Evolutionary conservation across 345 rosid genomes (phyloP).

Genomic region (Populus ilicifolia): DNA sequence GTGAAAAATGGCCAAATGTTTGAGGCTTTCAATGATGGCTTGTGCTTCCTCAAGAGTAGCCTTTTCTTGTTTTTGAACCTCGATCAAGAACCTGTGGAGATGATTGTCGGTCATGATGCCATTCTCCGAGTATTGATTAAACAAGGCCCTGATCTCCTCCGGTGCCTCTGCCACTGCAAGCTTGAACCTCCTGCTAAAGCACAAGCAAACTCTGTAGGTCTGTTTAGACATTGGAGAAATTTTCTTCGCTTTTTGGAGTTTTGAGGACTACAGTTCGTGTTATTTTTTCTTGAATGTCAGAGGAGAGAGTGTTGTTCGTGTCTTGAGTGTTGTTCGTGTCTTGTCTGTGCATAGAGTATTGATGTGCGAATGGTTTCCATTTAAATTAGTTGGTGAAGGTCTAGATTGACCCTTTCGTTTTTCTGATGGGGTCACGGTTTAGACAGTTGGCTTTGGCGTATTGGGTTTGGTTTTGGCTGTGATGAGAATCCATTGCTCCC

Average conservation of each 20-base stretch:
- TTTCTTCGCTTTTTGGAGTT: not conserved
- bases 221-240: slow-evolving; percentile 52
- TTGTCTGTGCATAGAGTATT: not conserved
- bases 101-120: slow-evolving; percentile 46
- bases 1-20: slow-evolving; percentile 33
- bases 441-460: not conserved
- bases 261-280: not conserved
- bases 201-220: slow-evolving; percentile 69
- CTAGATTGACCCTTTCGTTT: not conserved
- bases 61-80: slow-evolving; percentile 45
- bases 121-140: slow-evolving; percentile 43
- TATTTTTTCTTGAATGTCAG: not conserved
- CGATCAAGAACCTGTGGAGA: slow-evolving; percentile 54
- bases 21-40: slow-evolving; percentile 40
- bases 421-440: not conserved
- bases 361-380: not conserved
- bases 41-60: slow-evolving; percentile 53
- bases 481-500: not conserved
- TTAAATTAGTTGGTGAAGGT: not conserved
- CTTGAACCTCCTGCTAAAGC: slow-evolving; percentile 74
- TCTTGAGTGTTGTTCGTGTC: not conserved
- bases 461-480: not conserved
- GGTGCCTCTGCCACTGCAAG: slow-evolving; percentile 72
- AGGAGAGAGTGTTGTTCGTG: not conserved
- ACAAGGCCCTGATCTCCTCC: slow-evolving; percentile 54